Conservation (phyloP, 2,329 filamentous ascomycete species). For the Diaporthe caulivora region DNA sequence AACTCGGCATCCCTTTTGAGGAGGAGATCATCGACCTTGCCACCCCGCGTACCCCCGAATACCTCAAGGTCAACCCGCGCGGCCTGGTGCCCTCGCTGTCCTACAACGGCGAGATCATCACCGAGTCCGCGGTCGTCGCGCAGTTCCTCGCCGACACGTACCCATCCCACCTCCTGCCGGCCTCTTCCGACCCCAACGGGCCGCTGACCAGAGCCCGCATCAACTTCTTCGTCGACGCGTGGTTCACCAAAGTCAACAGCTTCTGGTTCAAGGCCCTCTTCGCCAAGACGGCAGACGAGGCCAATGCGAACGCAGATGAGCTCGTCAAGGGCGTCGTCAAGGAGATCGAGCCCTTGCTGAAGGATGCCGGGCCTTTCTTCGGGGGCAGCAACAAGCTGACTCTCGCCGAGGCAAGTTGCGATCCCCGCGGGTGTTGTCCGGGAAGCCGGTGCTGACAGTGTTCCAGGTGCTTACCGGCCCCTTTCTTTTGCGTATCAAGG, state of each 20-base stretch:
- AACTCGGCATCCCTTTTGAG: slow-evolving; percentile 75
- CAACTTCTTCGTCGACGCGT: slow-evolving; percentile 80
- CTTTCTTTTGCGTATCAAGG: slow-evolving; percentile 42
- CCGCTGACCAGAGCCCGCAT: slow-evolving; percentile 76
- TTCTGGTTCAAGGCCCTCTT: slow-evolving; percentile 60
- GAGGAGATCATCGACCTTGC: slow-evolving; percentile 80
- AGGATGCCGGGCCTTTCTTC: slow-evolving; percentile 70
- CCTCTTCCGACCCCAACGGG: slow-evolving; percentile 61
- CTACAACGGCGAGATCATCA: slow-evolving; percentile 76
- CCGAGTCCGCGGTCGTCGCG: slow-evolving; percentile 79
- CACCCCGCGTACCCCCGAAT: slow-evolving; percentile 77
- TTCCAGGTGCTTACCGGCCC: slow-evolving; percentile 44
- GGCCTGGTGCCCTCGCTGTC: slow-evolving; percentile 80
- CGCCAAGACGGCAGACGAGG: slow-evolving; percentile 62
- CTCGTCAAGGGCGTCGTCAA: slow-evolving; percentile 71
- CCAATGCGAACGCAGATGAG: slow-evolving; percentile 60
- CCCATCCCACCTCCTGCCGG: slow-evolving; percentile 75
- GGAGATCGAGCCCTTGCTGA: slow-evolving; percentile 80
- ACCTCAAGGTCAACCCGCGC: slow-evolving; percentile 82
- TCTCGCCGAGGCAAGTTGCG: slow-evolving; percentile 74
- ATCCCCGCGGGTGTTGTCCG: accelerated
- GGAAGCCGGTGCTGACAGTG: background rate
- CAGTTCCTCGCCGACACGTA: slow-evolving; percentile 78
- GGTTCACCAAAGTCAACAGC: slow-evolving; percentile 69
- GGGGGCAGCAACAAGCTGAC: slow-evolving; percentile 74